Percentiles rank a stretch among this genome's conserved stretches.
Conservation (phyloP, 305 asterid species). For the Solanum hybrid region DNA sequence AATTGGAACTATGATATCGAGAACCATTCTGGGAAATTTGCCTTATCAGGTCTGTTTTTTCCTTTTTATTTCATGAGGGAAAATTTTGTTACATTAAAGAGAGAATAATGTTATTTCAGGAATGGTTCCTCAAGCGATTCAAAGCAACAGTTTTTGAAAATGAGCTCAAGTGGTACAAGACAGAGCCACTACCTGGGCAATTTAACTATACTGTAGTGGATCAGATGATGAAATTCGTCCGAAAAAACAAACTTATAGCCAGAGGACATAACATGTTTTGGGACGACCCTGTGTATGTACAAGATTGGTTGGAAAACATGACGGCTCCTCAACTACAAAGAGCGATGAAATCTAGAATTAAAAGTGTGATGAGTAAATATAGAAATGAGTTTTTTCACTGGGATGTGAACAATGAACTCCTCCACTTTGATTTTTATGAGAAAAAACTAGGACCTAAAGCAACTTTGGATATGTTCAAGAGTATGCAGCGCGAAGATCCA, state of each 20-base stretch:
- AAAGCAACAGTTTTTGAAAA: background rate
- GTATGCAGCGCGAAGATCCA: background rate
- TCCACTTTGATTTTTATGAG: background rate
- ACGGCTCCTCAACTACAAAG: background rate
- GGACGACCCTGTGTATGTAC: background rate
- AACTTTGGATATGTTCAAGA: background rate
- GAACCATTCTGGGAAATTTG: slow-evolving; percentile 38
- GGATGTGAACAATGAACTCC: background rate
- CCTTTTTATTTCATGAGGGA: background rate
- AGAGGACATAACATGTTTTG: background rate
- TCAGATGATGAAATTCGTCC: background rate
- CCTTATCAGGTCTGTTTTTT: slow-evolving; percentile 38
- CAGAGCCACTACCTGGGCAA: background rate
- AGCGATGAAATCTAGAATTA: background rate
- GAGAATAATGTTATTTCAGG: background rate
- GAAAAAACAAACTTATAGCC: background rate
- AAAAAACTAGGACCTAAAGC: background rate
- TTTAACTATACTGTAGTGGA: background rate
- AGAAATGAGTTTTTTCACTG: background rate
- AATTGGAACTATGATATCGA: slow-evolving; percentile 67
- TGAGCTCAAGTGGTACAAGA: background rate
- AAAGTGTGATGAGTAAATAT: background rate
- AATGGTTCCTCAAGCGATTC: background rate
- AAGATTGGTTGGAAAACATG: background rate
- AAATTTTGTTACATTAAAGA: background rate